phyloP scores from a whole-genome alignment of 176 grass and related monocot species.

The Guadua angustifolia region DNA sequence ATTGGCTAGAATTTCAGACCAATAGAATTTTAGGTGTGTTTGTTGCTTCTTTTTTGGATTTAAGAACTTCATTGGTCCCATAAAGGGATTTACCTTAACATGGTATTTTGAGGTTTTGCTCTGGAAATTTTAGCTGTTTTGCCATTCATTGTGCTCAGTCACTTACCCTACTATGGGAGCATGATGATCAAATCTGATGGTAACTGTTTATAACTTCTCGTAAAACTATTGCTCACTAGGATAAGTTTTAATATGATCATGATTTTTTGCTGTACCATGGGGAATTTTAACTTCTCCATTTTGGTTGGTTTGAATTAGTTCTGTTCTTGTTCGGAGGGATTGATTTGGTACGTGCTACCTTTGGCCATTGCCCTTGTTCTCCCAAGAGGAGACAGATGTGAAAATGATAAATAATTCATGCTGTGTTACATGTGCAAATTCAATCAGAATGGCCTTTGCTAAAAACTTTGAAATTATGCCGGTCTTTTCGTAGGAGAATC shows the following conservation, averaged over 20 bases:
- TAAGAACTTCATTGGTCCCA: constrained; percentile 21
- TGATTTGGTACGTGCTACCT: neutral
- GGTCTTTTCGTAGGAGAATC: too few species aligned
- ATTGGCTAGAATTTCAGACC: constrained; percentile 21
- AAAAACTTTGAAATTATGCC: neutral
- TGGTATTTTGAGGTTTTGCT: neutral
- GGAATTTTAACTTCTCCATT: constrained; percentile 1
- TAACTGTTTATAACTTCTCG: neutral
- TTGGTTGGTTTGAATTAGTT: constrained; percentile 25
- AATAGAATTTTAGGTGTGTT: neutral
- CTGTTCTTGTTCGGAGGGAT: neutral
- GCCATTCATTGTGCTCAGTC: constrained; percentile 3
- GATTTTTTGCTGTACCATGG: constrained; percentile 6
- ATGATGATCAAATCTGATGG: constrained; percentile 18
- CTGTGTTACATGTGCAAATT: constrained; percentile 10
- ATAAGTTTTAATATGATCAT: neutral
- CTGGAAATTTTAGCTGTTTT: neutral
- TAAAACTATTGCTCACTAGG: neutral
- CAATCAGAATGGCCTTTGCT: neutral
- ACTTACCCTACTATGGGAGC: neutral
- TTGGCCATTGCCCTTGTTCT: constrained; percentile 18
- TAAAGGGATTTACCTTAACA: neutral
- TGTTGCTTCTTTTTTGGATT: neutral
- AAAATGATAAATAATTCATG: neutral
- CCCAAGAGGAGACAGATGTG: constrained; percentile 5